Evolutionary conservation across 2,329 filamentous ascomycete genomes (phyloP).

Genomic region (Aspergillus aculeatinus): DNA sequence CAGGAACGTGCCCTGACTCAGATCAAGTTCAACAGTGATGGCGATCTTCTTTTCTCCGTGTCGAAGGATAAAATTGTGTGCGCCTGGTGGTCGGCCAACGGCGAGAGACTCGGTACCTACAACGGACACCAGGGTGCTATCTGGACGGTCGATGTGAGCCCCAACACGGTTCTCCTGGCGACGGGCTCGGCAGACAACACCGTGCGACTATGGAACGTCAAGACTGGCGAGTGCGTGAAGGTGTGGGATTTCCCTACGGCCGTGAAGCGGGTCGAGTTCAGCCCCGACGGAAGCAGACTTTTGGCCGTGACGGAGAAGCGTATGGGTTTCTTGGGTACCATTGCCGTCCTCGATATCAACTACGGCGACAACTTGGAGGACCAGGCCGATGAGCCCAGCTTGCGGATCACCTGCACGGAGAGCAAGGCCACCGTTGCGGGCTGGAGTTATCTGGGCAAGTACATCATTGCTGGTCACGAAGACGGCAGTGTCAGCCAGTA

Average conservation of each 20-base stretch:
- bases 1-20: slow-evolving; percentile 91
- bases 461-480: slow-evolving; percentile 97
- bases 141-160: slow-evolving; percentile 97
- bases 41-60: slow-evolving; percentile 93
- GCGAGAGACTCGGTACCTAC: slow-evolving; percentile 95
- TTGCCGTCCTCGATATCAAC: slow-evolving; percentile 87
- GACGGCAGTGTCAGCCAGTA: slow-evolving; percentile 89
- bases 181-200: slow-evolving; percentile 98
- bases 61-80: slow-evolving; percentile 96
- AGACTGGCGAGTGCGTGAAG: slow-evolving; percentile 89
- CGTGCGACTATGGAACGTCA: slow-evolving; percentile 93
- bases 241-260: slow-evolving; percentile 96
- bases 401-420: slow-evolving; percentile 90
- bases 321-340: slow-evolving; percentile 92
- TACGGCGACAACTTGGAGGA: slow-evolving; percentile 72
- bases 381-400: slow-evolving; percentile 76
- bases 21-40: slow-evolving; percentile 93
- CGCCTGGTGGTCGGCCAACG: slow-evolving; percentile 96
- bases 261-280: slow-evolving; percentile 97
- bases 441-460: slow-evolving; percentile 91
- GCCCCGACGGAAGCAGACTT: slow-evolving; percentile 84
- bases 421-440: slow-evolving; percentile 97
- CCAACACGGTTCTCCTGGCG: slow-evolving; percentile 85
- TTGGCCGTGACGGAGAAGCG: slow-evolving; percentile 97
- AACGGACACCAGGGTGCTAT: slow-evolving; percentile 95